A percentile compares a stretch with the other conserved stretches of the same genome.
These are phyloP conservation scores for Oryza nivara DNA, from an alignment of 176 grass and related monocot species.

Conservation along the genomic window DNA sequence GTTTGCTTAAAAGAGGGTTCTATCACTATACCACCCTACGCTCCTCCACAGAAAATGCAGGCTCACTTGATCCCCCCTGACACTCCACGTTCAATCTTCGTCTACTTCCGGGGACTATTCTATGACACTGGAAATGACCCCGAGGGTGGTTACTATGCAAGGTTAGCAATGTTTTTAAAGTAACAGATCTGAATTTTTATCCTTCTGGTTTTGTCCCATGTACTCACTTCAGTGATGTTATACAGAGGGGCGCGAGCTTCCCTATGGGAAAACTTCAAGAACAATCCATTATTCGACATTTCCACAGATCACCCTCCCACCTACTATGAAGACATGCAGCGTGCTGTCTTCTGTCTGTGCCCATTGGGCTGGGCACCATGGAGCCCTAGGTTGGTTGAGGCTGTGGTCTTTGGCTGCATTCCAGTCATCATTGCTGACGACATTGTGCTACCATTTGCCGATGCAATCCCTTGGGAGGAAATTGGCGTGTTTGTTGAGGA, in stretches of 20 bases:
- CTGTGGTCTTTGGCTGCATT: slow-evolving; percentile 92
- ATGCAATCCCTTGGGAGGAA: slow-evolving; percentile 96
- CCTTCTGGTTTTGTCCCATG: slow-evolving; percentile 14
- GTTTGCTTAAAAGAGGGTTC: slow-evolving; percentile 96
- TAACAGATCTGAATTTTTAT: slow-evolving; percentile 2
- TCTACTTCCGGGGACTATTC: slow-evolving; percentile 92
- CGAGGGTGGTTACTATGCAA: slow-evolving; percentile 94
- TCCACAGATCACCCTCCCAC: slow-evolving; percentile 90
- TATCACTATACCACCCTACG: slow-evolving; percentile 89
- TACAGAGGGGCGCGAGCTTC: slow-evolving; percentile 85
- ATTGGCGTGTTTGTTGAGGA: slow-evolving; percentile 89
- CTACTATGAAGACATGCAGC: slow-evolving; percentile 98
- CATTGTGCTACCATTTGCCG: slow-evolving; percentile 90
- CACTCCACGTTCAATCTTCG: slow-evolving; percentile 90
- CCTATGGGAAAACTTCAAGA: slow-evolving; percentile 97
- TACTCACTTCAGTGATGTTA: slow-evolving; percentile 37
- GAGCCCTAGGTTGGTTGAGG: slow-evolving; percentile 95
- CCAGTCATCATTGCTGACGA: slow-evolving; percentile 94
- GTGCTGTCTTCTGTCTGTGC: slow-evolving; percentile 88
- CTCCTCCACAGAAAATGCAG: slow-evolving; percentile 97
- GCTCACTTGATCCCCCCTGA: slow-evolving; percentile 85
- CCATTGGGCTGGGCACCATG: slow-evolving; percentile 98
- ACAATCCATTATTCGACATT: slow-evolving; percentile 91
- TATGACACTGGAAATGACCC: slow-evolving; percentile 97
- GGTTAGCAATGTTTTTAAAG: slow-evolving; percentile 54